Base-by-base conservation (phyloP, 805 yeast species). In the Cyberlindnera maclurae region DNA sequence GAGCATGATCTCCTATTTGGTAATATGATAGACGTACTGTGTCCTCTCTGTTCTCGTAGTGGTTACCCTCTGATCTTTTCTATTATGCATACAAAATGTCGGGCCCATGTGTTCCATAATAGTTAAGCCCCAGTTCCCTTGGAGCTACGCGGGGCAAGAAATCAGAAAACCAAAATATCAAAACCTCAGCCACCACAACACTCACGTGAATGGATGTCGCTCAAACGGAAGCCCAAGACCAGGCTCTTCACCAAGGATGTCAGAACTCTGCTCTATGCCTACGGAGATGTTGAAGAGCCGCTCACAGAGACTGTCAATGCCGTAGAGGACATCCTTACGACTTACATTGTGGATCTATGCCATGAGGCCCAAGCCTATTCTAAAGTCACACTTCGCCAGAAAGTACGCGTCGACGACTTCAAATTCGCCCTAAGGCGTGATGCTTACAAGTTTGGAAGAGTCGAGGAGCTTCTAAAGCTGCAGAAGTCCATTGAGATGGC, bases 201-300 rank as follows among this genome's bases (percentile, higher is more conserved):
- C n/a, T n/a, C n/a, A n/a, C n/a, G n/a, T n/a, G n/a, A n/a, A n/a
- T 8, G 8, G 8, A 20, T 20, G 24, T 20, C 24, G 24, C 8
- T 20, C 24, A 52, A 50, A 34, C 41, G 49, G 9, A 54, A 71
- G 29, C 68, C 66, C 51, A 62, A 63, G 50, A 56, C 70, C 2
- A 66, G 65, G 45, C 50, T 69, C 12, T 73, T 73, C 50, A 56
- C 73, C 5, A 67, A 65, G 32, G 79, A 75, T 44, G 62, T 79
- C 26, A 71, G 74, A 46, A 69, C 82, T 0, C 56, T 82, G 35
- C 58, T 82, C 39, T 82, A 75, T 47, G 88, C 88, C 0, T 81
- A 71, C 55, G 90, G 90, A 2, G 90, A 82, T 51, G 79, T 73
- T 2, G 60, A 73, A n/a, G 68, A 76, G 33, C 90, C 90, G 1